Percentiles rank a stretch among this genome's conserved stretches.
phyloP scores from a whole-genome alignment of 768 basidiomycete genomes.

The Hortiboletus flavorubellus region DNA sequence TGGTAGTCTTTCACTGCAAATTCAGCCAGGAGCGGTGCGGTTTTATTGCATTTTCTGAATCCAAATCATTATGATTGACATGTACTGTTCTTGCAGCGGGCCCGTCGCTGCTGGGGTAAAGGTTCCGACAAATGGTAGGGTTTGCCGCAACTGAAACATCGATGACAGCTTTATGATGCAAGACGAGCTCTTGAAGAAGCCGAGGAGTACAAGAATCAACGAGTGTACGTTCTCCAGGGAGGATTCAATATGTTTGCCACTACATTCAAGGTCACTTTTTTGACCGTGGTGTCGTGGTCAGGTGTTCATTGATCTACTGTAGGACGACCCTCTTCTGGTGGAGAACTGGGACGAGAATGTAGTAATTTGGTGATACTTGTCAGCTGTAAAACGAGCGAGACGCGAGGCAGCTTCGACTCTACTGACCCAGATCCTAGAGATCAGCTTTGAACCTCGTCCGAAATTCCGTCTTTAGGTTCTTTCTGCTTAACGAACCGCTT shows the following conservation, averaged over 20 bases:
- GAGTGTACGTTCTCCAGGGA: conserved; percentile 63
- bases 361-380: conserved; percentile 51
- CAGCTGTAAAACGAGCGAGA: background rate
- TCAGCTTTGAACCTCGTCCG: conserved; percentile 5
- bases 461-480: conserved; percentile 29
- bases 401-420: too few species aligned
- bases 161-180: conserved; percentile 61
- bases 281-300: background rate
- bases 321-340: conserved; percentile 67
- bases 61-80: conserved; percentile 4
- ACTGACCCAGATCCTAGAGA: too few species aligned
- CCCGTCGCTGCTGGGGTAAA: conserved; percentile 74
- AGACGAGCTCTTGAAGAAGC: conserved; percentile 45
- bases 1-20: conserved; percentile 75
- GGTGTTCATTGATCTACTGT: conserved; percentile 5
- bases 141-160: conserved; percentile 1
- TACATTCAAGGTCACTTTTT: conserved; percentile 54
- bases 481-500: conserved; percentile 48
- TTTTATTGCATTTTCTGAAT: background rate
- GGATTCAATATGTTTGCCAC: conserved; percentile 73
- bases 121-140: background rate
- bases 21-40: conserved; percentile 73
- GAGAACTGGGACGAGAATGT: conserved; percentile 65
- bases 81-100: conserved; percentile 44
- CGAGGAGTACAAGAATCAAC: conserved; percentile 44